phyloP scores from a whole-genome alignment of 1,284 basidiomycete genomes.

The Cryptococcus sp. region DNA sequence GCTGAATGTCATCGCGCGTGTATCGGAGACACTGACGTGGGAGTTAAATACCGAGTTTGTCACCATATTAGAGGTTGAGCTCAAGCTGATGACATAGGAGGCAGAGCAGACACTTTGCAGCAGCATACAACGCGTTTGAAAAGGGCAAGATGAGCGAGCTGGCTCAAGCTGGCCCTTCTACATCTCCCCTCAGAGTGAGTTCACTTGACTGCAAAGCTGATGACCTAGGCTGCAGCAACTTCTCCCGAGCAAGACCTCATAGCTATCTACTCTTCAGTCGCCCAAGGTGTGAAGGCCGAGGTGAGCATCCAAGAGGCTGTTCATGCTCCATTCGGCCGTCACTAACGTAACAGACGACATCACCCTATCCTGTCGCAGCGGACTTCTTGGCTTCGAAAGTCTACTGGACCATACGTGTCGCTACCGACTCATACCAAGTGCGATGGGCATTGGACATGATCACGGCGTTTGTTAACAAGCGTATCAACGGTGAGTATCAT shows the following conservation, averaged over 20 bases:
- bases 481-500: constrained; percentile 55
- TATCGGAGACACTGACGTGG: constrained; percentile 67
- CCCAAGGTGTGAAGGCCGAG: constrained; percentile 62
- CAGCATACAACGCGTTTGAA: constrained; percentile 59
- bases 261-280: constrained; percentile 61
- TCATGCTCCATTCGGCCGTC: not conserved
- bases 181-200: constrained; percentile 44
- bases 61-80: not conserved
- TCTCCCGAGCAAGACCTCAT: constrained; percentile 59
- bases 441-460: constrained; percentile 60
- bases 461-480: constrained; percentile 71
- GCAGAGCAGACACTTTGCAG: constrained; percentile 54
- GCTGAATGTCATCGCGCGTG: constrained; percentile 59
- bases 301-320: constrained; percentile 48
- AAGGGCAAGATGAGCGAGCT: constrained; percentile 57
- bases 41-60: constrained; percentile 62
- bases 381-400: constrained; percentile 57
- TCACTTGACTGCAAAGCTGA: not conserved
- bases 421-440: constrained; percentile 58
- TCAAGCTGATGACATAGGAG: constrained; percentile 47
- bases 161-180: constrained; percentile 51
- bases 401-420: constrained; percentile 56
- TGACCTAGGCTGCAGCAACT: constrained; percentile 51
- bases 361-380: constrained; percentile 26
- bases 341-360: constrained; percentile 5